phyloP scores from a whole-genome alignment of 2,329 filamentous ascomycete species.

The Diaporthe sp. region DNA sequence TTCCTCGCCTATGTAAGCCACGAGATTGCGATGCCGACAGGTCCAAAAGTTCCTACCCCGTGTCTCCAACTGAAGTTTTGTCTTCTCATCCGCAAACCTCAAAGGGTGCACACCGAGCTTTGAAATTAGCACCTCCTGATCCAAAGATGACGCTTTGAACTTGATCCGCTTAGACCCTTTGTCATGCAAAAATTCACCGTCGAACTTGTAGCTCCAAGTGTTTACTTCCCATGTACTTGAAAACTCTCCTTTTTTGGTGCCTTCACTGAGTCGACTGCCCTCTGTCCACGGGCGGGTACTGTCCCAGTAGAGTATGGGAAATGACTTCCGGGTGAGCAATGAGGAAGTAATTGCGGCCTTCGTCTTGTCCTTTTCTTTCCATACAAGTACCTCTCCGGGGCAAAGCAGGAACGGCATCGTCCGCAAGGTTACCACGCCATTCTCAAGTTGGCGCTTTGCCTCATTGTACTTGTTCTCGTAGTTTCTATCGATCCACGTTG shows the following conservation, averaged over 20 bases:
- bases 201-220: not conserved
- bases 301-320: not conserved
- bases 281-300: too few species aligned
- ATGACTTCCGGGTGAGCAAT: rapidly evolving
- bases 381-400: not conserved
- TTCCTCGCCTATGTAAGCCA: not conserved
- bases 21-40: not conserved
- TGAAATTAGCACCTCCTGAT: not conserved
- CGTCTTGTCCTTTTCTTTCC: not conserved
- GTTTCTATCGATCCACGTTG: not conserved
- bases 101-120: not conserved
- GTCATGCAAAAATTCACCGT: not conserved
- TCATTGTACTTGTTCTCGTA: not conserved
- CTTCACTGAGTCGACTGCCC: rapidly evolving
- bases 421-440: not conserved
- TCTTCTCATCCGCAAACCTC: not conserved
- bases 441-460: not conserved
- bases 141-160: not conserved
- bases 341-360: not conserved
- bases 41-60: not conserved
- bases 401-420: not conserved
- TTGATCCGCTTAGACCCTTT: not conserved
- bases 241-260: not conserved
- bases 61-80: not conserved
- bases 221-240: not conserved